Evolutionary conservation across 164 flowering plant genomes (phyloP).

Genomic region (Cinnamomum micranthum): DNA sequence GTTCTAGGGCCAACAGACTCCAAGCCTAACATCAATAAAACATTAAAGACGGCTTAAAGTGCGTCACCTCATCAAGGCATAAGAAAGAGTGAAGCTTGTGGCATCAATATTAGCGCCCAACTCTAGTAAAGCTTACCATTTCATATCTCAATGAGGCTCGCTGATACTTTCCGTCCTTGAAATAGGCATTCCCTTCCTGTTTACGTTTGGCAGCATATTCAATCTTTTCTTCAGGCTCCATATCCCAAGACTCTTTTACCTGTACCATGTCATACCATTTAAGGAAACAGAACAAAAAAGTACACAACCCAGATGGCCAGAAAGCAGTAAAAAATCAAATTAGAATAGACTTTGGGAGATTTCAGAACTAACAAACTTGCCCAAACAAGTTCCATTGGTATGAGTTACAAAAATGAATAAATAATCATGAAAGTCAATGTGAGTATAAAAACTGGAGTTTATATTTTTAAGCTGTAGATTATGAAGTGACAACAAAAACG

Average conservation of each 20-base stretch:
- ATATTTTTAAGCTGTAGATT: too few relatives aligned
- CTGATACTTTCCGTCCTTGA: slow-evolving; percentile 32
- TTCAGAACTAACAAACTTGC: not conserved
- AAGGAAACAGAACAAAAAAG: not conserved
- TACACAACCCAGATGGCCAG: not conserved
- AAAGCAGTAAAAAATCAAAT: not conserved
- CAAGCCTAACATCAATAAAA: not conserved
- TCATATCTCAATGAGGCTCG: slow-evolving; percentile 39
- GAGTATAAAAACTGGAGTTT: too few relatives aligned
- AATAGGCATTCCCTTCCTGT: slow-evolving; percentile 32
- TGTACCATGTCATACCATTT: slow-evolving; percentile 5
- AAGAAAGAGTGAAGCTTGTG: not conserved
- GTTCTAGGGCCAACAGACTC: not conserved
- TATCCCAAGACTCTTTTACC: slow-evolving; percentile 41
- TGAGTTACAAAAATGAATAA: too few relatives aligned
- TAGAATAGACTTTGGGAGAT: not conserved
- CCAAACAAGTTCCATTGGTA: not conserved
- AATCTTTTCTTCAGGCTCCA: slow-evolving; percentile 34
- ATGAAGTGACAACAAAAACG: too few relatives aligned
- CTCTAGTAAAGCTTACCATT: slow-evolving; percentile 17
- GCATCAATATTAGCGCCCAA: not conserved
- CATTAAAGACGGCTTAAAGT: not conserved
- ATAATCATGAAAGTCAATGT: too few relatives aligned
- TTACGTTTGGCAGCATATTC: slow-evolving; percentile 31
- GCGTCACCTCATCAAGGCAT: too few relatives aligned